These are phyloP conservation scores for Fremontodendron californicum DNA, from an alignment of 345 rosid species.

Conservation along the genomic window DNA sequence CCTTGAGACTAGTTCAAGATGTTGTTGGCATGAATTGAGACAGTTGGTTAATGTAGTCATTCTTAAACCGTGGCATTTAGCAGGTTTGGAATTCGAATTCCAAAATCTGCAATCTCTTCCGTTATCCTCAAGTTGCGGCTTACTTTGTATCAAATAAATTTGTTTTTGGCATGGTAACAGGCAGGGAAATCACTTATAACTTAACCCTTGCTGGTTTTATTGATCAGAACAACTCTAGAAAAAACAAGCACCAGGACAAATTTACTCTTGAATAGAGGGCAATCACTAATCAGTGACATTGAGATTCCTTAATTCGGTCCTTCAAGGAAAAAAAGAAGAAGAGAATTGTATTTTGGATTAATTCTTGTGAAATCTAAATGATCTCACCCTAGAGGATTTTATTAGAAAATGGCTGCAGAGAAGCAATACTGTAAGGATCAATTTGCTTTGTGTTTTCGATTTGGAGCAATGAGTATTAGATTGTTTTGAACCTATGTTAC, in stretches of 20 bases:
- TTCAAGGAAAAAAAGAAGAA: no score
- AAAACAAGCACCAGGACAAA: background rate
- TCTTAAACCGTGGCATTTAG: no score
- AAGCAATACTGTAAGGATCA: conserved; percentile 8
- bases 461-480: background rate
- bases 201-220: background rate
- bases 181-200: background rate
- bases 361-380: background rate
- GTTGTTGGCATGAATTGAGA: background rate
- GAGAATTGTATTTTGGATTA: no score
- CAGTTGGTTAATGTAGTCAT: no score
- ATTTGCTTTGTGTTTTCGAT: background rate
- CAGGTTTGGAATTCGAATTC: no score
- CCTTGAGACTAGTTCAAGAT: background rate
- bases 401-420: background rate
- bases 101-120: no score
- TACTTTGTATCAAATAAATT: no score
- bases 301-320: background rate
- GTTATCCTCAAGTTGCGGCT: no score
- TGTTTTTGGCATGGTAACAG: background rate
- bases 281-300: background rate
- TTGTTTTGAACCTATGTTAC: conserved; percentile 4
- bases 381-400: background rate
- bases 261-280: background rate
- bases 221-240: background rate